Base-by-base conservation (phyloP, 31 red algal species). In the Odonthalia washingtoniensis region DNA sequence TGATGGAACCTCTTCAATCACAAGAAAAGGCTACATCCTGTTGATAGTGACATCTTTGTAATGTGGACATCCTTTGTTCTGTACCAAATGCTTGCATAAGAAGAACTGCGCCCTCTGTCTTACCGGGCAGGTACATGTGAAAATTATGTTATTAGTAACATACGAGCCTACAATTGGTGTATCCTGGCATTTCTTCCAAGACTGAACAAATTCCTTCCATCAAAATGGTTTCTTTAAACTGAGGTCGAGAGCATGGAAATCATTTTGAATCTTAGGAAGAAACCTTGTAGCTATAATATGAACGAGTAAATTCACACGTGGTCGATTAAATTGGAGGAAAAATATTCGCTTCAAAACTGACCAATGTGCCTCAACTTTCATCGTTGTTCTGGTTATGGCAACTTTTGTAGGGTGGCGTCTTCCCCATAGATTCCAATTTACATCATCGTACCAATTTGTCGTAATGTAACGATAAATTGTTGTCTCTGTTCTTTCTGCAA, bases 361-460 rank as follows among this genome's bases (percentile, higher is more conserved):
- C 75, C 75, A 79, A 53, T 79, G 75, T 6, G 41, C 40, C 57
- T 79, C 75, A 21, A 49, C 40, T 45, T 60, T 42, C 75, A 79
- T 46, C 6, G 75, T 79, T 3, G 75, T 79, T 32, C 46, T 46
- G 39, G 3, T 53, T 3, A 79, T 33, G 2, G 75, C 27, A 38
- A 74, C 3, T 2, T 2, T 5, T 26, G 27, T 38, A 40, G 35
- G 6, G 40, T 74, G 2, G 33, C 70, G 35, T 40, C 70, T 5
- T 5, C 70, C 70, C 70, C 70, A 74, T 4, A 5, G 40, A 74
- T 40, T 38, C 9, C 35, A 74, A 3, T 2, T 74, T 5, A 39
- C 2, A 40, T 5, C 3, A 14, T 40, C 37, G 40, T 74, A 74
- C 70, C 70, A 74, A 14, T 74, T 74, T 38, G 2, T 36, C 14